Conservation (phyloP, 768 basidiomycete species). For the Kwoniella dejecticola region DNA sequence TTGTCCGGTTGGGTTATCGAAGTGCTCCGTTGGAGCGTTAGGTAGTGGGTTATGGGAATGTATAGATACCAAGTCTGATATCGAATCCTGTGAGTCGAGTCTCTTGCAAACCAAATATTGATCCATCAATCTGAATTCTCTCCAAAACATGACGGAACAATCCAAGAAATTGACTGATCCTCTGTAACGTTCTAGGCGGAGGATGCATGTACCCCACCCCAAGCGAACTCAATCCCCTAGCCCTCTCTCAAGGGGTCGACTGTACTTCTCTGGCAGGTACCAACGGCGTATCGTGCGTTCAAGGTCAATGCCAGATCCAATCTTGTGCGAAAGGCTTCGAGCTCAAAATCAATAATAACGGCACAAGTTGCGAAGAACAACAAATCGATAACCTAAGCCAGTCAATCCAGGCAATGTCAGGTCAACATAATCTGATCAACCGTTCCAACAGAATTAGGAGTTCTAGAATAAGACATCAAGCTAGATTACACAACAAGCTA, state of each 20-base stretch:
- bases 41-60: conserved; percentile 32
- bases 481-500: neutral
- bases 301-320: conserved; percentile 33
- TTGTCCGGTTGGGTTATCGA: conserved; percentile 16
- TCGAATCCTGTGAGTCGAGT: conserved; percentile 43
- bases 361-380: conserved; percentile 13
- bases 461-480: neutral
- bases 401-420: no score
- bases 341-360: conserved; percentile 6
- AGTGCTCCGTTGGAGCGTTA: conserved; percentile 15
- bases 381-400: neutral
- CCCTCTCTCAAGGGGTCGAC: conserved; percentile 29
- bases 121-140: no score
- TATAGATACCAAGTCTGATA: conserved; percentile 32
- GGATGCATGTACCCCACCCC: conserved; percentile 38
- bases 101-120: neutral
- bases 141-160: no score
- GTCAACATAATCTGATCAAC: neutral
- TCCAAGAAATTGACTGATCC: no score
- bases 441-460: neutral
- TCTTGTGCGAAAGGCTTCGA: conserved; percentile 22
- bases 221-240: conserved; percentile 4
- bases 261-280: conserved; percentile 43
- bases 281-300: conserved; percentile 33
- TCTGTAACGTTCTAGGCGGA: conserved; percentile 45